Evolutionary conservation across 2,329 filamentous ascomycete species (phyloP).

Genomic region (Golovinomyces cichoracearum): DNA sequence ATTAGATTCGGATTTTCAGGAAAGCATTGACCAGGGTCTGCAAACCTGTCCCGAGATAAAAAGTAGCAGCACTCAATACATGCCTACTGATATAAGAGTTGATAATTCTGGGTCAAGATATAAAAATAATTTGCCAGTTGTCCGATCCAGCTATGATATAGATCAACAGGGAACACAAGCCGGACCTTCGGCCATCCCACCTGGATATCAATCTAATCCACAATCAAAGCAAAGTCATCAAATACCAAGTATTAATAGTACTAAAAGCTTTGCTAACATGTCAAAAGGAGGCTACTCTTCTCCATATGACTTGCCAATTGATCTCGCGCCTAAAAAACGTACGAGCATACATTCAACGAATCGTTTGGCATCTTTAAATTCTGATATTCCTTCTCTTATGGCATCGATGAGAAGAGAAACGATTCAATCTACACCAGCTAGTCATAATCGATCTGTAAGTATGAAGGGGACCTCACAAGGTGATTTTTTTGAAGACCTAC

Average conservation of each 20-base stretch:
- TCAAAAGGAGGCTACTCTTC: slow-evolving; percentile 79
- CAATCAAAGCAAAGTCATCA: slow-evolving; percentile 12
- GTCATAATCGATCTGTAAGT: slow-evolving; percentile 2
- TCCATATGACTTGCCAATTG: slow-evolving; percentile 83
- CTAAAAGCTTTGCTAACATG: slow-evolving; percentile 73
- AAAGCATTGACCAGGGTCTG: slow-evolving; percentile 6
- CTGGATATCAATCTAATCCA: slow-evolving; percentile 6
- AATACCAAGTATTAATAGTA: slow-evolving; percentile 25
- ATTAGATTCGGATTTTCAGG: slow-evolving; percentile 14
- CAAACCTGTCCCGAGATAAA: background rate
- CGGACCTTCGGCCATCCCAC: background rate
- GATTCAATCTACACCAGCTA: background rate
- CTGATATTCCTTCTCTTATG: slow-evolving; percentile 8
- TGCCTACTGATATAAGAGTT: slow-evolving; percentile 7
- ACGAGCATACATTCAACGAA: slow-evolving; percentile 24
- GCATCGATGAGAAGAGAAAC: slow-evolving; percentile 1
- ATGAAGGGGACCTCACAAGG: slow-evolving; percentile 17
- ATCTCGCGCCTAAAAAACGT: slow-evolving; percentile 46
- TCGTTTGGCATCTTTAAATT: slow-evolving; percentile 9
- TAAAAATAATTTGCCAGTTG: background rate
- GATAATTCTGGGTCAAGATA: background rate
- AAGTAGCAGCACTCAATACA: slow-evolving; percentile 10
- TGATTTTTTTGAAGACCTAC: slow-evolving; percentile 58
- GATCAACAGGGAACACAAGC: background rate
- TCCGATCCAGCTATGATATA: background rate